Base-by-base conservation (phyloP, 2,329 filamentous ascomycete genomes). In the Stachybotrys echinatus region DNA sequence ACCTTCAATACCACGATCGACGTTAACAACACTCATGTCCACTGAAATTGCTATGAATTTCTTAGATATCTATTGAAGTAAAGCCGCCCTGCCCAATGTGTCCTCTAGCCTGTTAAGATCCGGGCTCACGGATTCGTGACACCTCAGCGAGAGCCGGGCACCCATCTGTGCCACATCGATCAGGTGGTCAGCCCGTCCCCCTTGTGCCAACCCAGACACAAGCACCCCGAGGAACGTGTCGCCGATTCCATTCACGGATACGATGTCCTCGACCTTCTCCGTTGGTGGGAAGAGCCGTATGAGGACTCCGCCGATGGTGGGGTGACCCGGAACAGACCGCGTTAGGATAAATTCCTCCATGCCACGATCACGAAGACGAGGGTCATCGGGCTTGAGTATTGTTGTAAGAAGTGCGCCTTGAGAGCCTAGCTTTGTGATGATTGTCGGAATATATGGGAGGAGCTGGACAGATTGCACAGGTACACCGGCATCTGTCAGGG, bases 171-270 rank as follows among this genome's bases (percentile, higher is more conserved):
- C 92, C 34, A 94, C 69, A 50, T 84, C 75, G n/a, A 99, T 74
- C 49, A 94, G 66, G 44, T 85, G 77, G 61, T 83, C 69, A 52
- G 80, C 64, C 52, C 70, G 70, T 3, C 75, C 77, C 0, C 78
- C 78, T 59, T 76, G 80, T 0, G 84, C 84, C 56, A 97, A 65
- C 0, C 88, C 89, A 2, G 90, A 87, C n/a, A 96, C 74, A 50
- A 96, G 59, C 14, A 91, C 87, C 0, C 92, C 94, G 8, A 95
- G 74, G 65, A 97, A 92, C 0, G 94, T 96, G 68, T 99, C 94
- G 0, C 94, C 94, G 2, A 90, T 91, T 0, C 92, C 94, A 65
- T 97, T 97, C 10, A 97, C 92, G 44, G 90, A 96, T 2, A 92
- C 83, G 1, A 95, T 76, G 22, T 94, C 83, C 19, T 79, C 70